These are phyloP conservation scores for Sporothrix sp. DNA, from an alignment of 2,329 filamentous ascomycete species.

Conservation along the genomic window DNA sequence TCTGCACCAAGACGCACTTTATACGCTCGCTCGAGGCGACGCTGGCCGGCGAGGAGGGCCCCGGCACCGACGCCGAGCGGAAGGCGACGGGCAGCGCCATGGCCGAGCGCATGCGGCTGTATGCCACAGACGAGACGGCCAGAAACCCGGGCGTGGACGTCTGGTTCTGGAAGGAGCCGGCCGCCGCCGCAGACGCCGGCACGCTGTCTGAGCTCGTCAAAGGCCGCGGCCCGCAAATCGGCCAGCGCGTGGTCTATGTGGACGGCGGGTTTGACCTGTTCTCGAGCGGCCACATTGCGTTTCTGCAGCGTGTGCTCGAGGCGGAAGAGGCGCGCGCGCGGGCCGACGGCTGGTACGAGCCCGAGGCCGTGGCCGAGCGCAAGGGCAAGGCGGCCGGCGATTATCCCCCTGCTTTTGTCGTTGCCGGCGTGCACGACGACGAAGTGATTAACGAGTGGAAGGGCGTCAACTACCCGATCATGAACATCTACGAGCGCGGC, in stretches of 20 bases:
- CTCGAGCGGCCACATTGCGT: constrained; percentile 93
- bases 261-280: constrained; percentile 97
- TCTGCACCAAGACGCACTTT: constrained; percentile 92
- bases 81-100: constrained; percentile 56
- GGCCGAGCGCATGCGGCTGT: constrained; percentile 67
- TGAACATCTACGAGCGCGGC: constrained; percentile 96
- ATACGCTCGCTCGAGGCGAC: constrained; percentile 66
- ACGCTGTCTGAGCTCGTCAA: constrained; percentile 46
- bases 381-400: constrained; percentile 52
- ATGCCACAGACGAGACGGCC: constrained; percentile 79
- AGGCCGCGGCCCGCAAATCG: constrained; percentile 61
- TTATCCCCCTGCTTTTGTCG: constrained; percentile 75
- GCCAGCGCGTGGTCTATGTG: constrained; percentile 84
- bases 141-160: constrained; percentile 70
- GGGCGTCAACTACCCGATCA: constrained; percentile 96
- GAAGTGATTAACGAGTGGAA: constrained; percentile 94
- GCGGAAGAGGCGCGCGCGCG: constrained; percentile 61
- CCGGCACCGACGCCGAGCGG: constrained; percentile 57
- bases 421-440: constrained; percentile 91
- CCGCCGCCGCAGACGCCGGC: not conserved
- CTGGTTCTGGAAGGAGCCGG: constrained; percentile 59
- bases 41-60: constrained; percentile 62
- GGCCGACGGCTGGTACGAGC: constrained; percentile 63
- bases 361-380: constrained; percentile 53
- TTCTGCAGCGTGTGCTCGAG: constrained; percentile 66